Evolutionary conservation across 257 asterid species (phyloP), one percentile per base, ranked within the genome.

Genomic region (Ilex asprella): DNA sequence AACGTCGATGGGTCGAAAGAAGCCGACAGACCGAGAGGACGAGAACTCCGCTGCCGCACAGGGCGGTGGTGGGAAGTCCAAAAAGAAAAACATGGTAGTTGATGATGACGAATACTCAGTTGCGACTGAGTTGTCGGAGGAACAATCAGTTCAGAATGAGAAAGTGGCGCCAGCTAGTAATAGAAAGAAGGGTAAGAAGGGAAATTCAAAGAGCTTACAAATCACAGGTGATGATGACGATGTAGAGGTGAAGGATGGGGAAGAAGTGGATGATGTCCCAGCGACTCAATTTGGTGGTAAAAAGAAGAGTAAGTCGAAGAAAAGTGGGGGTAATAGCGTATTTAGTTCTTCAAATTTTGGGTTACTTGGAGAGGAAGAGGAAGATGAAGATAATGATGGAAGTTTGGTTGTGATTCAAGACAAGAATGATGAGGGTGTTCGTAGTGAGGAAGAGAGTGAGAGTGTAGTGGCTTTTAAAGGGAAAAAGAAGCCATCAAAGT

Each of bases 1-100:
- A 35, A 39, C 70, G 64, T 43, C n/a, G 57, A 88, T 91, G 98
- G 98, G 94, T 74, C 81, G 82, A 73, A 92, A 92, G 87, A 92
- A 87, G 81, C 77, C 82, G 35, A 63, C 73, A 11, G 68, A 66
- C 32, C 82, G 77, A 3, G 89, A 78, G 12, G 91, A 84, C 55
- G 96, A 85, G 68, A 61, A 41, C 39, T 80, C 70, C 46, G 76
- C 78, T 2, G 60, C 70, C 16, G 30, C 57, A 6, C 57, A 53
- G 3, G 73, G 41, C 8, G 41, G 75, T 5, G 85, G 81, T 10
- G 96, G 91, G 60, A 87, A 80, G 76, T 79, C 91, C 5, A 90
- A 85, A 79, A 87, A 83, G 84, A 87, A 92, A 79, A 78, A 69
- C 8, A 55, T 73, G 67, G 44, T 72, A 76, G 76, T 88, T 68